Conservation (phyloP, 208 protist genomes). For the Leishmania lainsoni region DNA sequence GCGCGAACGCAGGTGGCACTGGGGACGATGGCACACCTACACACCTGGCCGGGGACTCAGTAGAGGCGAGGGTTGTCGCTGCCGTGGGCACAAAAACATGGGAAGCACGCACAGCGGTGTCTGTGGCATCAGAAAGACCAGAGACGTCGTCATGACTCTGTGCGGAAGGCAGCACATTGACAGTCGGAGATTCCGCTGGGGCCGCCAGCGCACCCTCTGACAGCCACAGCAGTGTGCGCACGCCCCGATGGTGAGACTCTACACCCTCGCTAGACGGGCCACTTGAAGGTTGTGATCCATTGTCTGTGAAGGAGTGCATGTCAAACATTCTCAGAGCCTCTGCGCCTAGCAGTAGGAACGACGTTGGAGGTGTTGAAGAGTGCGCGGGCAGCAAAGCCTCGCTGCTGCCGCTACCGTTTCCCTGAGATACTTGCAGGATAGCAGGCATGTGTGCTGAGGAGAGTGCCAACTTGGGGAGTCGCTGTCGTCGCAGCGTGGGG, state of each 20-base stretch:
- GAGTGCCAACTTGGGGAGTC: neutral
- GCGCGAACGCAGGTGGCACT: neutral
- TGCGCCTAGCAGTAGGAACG: too few relatives aligned
- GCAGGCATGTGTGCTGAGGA: neutral
- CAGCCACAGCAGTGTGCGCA: neutral
- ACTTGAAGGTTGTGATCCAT: neutral
- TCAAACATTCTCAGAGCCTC: neutral
- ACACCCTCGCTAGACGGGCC: neutral
- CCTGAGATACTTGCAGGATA: neutral
- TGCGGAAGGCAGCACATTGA: neutral
- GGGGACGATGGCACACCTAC: neutral
- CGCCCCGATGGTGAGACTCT: neutral
- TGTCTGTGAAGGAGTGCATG: neutral
- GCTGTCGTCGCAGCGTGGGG: neutral
- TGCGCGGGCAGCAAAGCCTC: neutral
- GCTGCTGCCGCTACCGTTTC: neutral
- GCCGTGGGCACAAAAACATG: neutral
- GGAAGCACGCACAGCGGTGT: neutral
- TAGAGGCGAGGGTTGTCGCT: neutral
- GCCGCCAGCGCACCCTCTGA: neutral
- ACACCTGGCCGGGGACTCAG: neutral
- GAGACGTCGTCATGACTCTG: neutral
- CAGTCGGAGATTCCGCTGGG: neutral
- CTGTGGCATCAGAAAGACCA: neutral
- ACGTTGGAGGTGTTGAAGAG: neutral